These are phyloP conservation scores for Colletotrichum caudatum DNA, from an alignment of 2,329 filamentous ascomycete species.

Conservation along the genomic window DNA sequence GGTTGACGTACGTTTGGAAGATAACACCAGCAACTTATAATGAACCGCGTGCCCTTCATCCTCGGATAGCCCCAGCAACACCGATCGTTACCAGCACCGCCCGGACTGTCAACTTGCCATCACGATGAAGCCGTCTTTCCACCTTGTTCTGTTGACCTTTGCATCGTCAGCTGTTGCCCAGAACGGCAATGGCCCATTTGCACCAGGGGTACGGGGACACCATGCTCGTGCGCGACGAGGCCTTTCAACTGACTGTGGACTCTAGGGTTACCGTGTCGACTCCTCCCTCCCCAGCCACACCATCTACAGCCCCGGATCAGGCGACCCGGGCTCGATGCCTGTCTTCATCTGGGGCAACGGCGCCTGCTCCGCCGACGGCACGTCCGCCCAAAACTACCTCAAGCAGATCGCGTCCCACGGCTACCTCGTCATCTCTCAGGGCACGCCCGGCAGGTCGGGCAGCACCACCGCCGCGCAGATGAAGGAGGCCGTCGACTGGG, in stretches of 20 bases:
- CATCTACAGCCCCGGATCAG: background rate
- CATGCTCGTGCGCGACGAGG: background rate
- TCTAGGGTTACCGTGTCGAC: background rate
- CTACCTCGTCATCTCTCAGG: constrained; percentile 45
- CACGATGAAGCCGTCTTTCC: background rate
- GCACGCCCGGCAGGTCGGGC: constrained; percentile 42
- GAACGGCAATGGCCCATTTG: background rate
- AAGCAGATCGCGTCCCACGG: constrained; percentile 47
- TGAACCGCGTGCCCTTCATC: background rate
- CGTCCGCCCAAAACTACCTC: constrained; percentile 41
- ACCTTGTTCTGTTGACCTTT: background rate
- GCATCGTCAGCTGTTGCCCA: background rate
- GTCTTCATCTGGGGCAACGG: constrained; percentile 50
- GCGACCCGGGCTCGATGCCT: constrained; percentile 37
- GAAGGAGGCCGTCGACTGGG: constrained; percentile 44
- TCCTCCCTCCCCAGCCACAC: constrained; percentile 1
- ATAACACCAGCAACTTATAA: background rate
- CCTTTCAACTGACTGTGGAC: background rate
- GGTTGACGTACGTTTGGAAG: background rate
- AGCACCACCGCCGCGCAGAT: constrained; percentile 45
- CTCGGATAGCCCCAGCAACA: background rate
- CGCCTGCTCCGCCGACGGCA: constrained; percentile 45
- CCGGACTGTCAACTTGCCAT: background rate
- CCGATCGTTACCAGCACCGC: too few relatives aligned
- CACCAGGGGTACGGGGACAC: background rate